Conservation (phyloP, 139 green algal genomes). For the Nannochloris sp. region DNA sequence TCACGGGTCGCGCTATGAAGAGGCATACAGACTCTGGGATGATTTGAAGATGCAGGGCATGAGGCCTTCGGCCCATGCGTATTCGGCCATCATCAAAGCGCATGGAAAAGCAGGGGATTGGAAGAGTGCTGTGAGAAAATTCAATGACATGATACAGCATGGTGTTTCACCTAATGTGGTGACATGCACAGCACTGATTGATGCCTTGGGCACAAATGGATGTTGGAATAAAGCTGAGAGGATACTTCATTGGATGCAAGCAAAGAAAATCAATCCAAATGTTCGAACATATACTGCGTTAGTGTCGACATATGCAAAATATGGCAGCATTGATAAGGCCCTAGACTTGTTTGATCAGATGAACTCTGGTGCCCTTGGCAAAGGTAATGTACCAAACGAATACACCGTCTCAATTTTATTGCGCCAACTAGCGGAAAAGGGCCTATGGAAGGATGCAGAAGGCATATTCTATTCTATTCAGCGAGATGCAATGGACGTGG, state of each 20-base stretch:
- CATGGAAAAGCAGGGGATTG: conserved; percentile 66
- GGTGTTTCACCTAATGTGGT: conserved; percentile 76
- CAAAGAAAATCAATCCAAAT: conserved; percentile 53
- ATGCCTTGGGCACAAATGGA: conserved; percentile 62
- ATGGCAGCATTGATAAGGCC: conserved; percentile 55
- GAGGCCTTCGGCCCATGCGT: conserved; percentile 59
- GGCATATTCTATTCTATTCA: conserved; percentile 65
- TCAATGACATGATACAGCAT: conserved; percentile 71
- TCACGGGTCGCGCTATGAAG: conserved; percentile 44
- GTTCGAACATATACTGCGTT: conserved; percentile 81
- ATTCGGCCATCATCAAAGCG: conserved; percentile 69
- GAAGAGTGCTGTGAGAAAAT: conserved; percentile 59
- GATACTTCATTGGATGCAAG: conserved; percentile 44
- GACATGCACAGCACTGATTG: conserved; percentile 79
- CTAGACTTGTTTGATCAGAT: conserved; percentile 54
- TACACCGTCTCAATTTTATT: conserved; percentile 76
- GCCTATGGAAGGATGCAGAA: conserved; percentile 71
- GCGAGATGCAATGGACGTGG: conserved; percentile 24
- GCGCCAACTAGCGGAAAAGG: conserved; percentile 66
- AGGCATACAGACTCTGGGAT: conserved; percentile 58
- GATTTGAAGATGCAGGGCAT: conserved; percentile 61
- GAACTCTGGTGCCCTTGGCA: conserved; percentile 34
- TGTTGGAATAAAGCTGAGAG: conserved; percentile 65
- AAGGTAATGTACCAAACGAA: conserved; percentile 63
- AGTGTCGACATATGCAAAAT: conserved; percentile 58